phyloP scores from a whole-genome alignment of 2,329 filamentous ascomycete genomes.

The Pseudocercospora vitis region DNA sequence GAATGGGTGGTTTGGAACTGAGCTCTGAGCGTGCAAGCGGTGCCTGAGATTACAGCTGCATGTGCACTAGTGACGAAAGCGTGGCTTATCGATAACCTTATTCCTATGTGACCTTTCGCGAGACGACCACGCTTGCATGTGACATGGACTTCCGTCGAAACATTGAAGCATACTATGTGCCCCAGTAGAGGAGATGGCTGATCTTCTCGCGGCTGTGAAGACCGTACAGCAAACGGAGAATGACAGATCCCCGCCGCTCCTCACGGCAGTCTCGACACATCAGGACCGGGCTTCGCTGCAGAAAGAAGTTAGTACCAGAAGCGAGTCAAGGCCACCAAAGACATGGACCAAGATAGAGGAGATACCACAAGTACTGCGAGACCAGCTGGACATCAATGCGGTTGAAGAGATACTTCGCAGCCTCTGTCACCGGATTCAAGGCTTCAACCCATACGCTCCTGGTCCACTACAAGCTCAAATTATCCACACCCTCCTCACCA shows the following conservation, averaged over 20 bases:
- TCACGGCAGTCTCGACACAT: constrained; percentile 20
- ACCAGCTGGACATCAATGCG: constrained; percentile 40
- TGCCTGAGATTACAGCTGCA: constrained; percentile 2
- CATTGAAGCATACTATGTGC: constrained; percentile 20
- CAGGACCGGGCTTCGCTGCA: not conserved
- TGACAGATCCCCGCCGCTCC: constrained; percentile 4
- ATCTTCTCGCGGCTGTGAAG: constrained; percentile 51
- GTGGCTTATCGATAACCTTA: constrained; percentile 13
- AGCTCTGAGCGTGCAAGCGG: not conserved
- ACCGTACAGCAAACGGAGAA: constrained; percentile 33
- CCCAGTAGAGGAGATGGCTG: constrained; percentile 45
- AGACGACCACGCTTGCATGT: constrained; percentile 9
- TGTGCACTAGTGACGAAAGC: not conserved
- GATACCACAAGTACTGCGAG: constrained; percentile 41
- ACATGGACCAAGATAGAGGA: constrained; percentile 25
- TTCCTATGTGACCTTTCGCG: not conserved
- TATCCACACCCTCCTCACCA: constrained; percentile 69
- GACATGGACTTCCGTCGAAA: not conserved
- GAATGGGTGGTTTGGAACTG: not conserved
- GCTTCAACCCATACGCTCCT: constrained; percentile 62
- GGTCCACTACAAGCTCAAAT: constrained; percentile 71
- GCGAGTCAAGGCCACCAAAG: not conserved
- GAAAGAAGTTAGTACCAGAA: not conserved
- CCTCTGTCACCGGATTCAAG: constrained; percentile 18
- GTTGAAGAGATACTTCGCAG: constrained; percentile 28